Conservation (phyloP, 345 rosid genomes). For the Salix udensis region DNA sequence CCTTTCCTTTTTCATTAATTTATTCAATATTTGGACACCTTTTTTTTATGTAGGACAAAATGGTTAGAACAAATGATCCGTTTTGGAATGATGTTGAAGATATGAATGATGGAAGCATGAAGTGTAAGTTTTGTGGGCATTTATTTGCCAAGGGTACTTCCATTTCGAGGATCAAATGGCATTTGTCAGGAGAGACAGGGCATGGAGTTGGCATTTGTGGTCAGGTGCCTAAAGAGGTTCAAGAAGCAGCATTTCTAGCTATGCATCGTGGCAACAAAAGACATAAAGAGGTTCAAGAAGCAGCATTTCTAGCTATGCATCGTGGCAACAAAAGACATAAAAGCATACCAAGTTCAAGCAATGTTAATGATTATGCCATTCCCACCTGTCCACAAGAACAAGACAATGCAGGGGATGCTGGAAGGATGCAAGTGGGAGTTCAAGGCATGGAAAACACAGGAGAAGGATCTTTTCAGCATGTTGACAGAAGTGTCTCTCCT, state of each 20-base stretch:
- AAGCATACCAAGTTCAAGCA: neutral
- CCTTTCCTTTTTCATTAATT: too few species aligned
- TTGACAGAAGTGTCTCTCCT: too few species aligned
- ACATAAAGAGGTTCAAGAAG: too few species aligned
- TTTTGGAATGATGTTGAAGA: constrained; percentile 6
- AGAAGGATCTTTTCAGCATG: too few species aligned
- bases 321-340: too few species aligned
- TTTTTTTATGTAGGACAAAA: too few species aligned
- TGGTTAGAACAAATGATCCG: neutral
- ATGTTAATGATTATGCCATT: neutral
- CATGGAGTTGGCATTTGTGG: constrained; percentile 1
- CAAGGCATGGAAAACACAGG: too few species aligned
- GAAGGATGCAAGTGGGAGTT: too few species aligned
- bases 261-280: neutral
- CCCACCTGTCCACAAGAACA: neutral
- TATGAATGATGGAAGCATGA: neutral
- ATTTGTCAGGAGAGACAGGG: constrained; percentile 14
- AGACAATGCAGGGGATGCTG: neutral
- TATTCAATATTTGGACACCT: too few species aligned
- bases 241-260: constrained; percentile 1
- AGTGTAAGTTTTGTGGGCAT: neutral
- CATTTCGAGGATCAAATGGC: constrained; percentile 5
- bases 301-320: too few species aligned
- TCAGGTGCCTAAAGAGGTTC: constrained; percentile 3
- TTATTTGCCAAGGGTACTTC: neutral